A percentile compares a stretch with the other conserved stretches of the same genome.
Conservation (phyloP, 257 asterid species). For the Solanum microdontum region DNA sequence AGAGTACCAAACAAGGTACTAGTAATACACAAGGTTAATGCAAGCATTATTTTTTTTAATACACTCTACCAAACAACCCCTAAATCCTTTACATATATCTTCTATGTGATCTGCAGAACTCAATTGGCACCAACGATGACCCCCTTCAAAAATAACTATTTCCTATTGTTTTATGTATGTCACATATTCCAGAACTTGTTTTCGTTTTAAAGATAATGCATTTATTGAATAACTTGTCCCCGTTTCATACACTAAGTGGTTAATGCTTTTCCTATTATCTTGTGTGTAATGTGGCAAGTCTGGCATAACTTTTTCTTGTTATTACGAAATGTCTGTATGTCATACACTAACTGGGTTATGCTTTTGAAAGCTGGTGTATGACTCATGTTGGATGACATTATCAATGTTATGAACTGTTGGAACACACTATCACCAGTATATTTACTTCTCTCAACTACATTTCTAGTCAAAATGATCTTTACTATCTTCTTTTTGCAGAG, state of each 20-base stretch:
- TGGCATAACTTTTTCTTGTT: neutral
- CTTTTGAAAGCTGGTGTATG: neutral
- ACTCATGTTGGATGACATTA: neutral
- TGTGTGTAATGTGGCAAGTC: neutral
- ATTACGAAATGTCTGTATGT: neutral
- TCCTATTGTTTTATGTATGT: neutral
- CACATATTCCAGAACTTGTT: neutral
- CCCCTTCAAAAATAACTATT: neutral
- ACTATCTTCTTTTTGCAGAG: conserved; percentile 47
- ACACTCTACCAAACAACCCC: too few relatives aligned
- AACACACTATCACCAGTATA: neutral
- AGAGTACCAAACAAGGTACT: too few relatives aligned
- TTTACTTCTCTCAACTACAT: neutral
- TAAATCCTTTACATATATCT: too few relatives aligned
- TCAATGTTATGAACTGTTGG: neutral
- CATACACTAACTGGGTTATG: neutral
- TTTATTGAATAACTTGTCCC: neutral
- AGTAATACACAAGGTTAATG: too few relatives aligned
- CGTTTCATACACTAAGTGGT: neutral
- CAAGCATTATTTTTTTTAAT: too few relatives aligned
- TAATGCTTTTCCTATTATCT: neutral
- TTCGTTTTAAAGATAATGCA: neutral
- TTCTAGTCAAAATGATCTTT: neutral
- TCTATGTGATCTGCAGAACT: too few relatives aligned
- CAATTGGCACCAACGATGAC: too few relatives aligned